These are phyloP conservation scores for Lithohypha guttulata DNA, from an alignment of 2,329 filamentous ascomycete genomes.

Conservation along the genomic window DNA sequence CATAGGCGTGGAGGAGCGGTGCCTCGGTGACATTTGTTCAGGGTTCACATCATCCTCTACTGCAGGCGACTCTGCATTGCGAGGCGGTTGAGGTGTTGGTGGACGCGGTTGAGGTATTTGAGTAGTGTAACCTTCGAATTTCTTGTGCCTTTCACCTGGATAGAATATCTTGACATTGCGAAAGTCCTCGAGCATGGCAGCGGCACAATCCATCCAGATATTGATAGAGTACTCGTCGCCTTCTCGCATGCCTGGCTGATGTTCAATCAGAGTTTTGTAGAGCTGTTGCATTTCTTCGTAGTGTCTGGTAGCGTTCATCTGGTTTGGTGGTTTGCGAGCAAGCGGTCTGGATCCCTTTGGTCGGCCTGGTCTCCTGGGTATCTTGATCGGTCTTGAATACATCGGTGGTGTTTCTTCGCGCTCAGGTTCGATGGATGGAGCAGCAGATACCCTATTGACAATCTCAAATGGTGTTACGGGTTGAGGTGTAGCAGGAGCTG, in stretches of 20 bases:
- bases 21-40: not conserved
- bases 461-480: not conserved
- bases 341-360: slow-evolving; percentile 13
- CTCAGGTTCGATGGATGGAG: slow-evolving; percentile 1
- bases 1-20: not conserved
- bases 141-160: slow-evolving; percentile 41
- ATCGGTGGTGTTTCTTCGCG: slow-evolving; percentile 24
- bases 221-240: slow-evolving; percentile 41
- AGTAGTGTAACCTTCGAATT: slow-evolving; percentile 39
- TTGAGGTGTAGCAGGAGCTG: not conserved
- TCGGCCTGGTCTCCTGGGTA: slow-evolving; percentile 13
- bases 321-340: slow-evolving; percentile 21
- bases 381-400: slow-evolving; percentile 17
- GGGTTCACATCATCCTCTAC: not conserved
- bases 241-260: slow-evolving; percentile 38
- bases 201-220: slow-evolving; percentile 50
- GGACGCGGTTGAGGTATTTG: not conserved
- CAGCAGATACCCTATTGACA: not conserved
- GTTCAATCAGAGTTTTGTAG: slow-evolving; percentile 36
- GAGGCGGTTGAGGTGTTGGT: not conserved
- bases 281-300: slow-evolving; percentile 35
- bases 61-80: not conserved
- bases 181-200: slow-evolving; percentile 50
- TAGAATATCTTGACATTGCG: slow-evolving; percentile 50
- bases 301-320: slow-evolving; percentile 28